phyloP scores from a whole-genome alignment of 805 yeast species.

The Candida chilensis region DNA sequence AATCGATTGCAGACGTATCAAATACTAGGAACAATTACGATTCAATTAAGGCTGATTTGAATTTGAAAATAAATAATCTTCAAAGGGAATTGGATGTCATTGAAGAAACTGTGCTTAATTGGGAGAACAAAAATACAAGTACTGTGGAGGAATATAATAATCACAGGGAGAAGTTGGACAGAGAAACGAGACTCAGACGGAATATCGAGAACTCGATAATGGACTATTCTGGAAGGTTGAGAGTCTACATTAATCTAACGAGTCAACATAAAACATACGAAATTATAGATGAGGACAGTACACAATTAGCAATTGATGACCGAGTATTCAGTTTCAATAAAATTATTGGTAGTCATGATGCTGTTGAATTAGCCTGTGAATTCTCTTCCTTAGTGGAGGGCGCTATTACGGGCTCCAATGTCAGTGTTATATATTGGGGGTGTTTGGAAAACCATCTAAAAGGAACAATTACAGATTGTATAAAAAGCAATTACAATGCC shows the following conservation, averaged over 20 bases:
- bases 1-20: no score
- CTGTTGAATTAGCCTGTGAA: conserved; percentile 12
- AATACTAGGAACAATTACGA: conserved; percentile 9
- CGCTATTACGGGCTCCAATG: conserved; percentile 8
- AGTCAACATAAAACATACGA: no score
- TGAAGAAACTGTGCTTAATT: conserved; percentile 8
- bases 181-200: conserved; percentile 26
- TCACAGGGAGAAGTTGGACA: conserved; percentile 15
- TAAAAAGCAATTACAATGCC: not conserved
- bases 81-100: conserved; percentile 9
- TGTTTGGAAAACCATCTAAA: no score
- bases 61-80: conserved; percentile 10
- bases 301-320: conserved; percentile 1
- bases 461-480: no score
- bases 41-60: conserved; percentile 8
- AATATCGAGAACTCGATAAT: conserved; percentile 40
- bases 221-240: conserved; percentile 14
- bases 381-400: conserved; percentile 11
- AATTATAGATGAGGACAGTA: not conserved
- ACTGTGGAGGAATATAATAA: conserved; percentile 10
- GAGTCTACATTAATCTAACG: conserved; percentile 21
- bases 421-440: conserved; percentile 11
- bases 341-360: conserved; percentile 4
- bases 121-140: conserved; percentile 9
- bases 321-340: conserved; percentile 10